These are phyloP conservation scores for Grigorovia humatica DNA, from an alignment of 805 yeast species.

Conservation along the genomic window DNA sequence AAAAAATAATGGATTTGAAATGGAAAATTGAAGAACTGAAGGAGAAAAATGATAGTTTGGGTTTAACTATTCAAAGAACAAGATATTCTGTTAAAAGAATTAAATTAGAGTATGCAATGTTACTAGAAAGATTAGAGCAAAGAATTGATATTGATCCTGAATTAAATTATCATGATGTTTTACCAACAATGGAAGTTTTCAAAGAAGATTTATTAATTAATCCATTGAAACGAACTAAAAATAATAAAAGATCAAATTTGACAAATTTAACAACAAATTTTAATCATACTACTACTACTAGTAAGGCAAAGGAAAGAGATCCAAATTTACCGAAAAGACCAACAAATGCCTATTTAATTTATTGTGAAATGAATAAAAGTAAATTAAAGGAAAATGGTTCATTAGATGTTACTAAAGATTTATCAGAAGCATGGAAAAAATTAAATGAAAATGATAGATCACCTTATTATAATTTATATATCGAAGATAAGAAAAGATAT, in stretches of 20 bases:
- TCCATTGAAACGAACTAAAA: conserved; percentile 17
- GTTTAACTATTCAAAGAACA: conserved; percentile 68
- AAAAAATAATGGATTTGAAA: neutral
- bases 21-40: conserved; percentile 54
- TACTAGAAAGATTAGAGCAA: conserved; percentile 70
- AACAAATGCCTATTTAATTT: conserved; percentile 77
- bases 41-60: conserved; percentile 63
- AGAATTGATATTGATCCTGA: conserved; percentile 32
- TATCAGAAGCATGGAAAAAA: conserved; percentile 80
- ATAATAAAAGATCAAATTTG: conserved; percentile 14
- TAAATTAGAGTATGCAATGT: conserved; percentile 70
- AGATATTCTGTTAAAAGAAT: conserved; percentile 65
- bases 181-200: conserved; percentile 24
- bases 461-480: conserved; percentile 66
- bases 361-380: conserved; percentile 81
- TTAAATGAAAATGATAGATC: conserved; percentile 58
- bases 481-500: conserved; percentile 69
- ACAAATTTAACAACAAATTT: neutral
- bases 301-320: conserved; percentile 45
- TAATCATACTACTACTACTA: neutral
- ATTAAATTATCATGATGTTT: conserved; percentile 20
- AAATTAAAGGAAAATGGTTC: conserved; percentile 49
- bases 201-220: conserved; percentile 17
- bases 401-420: conserved; percentile 60
- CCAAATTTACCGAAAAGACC: conserved; percentile 85